These are phyloP conservation scores for Cordyceps fumosorosea DNA, from an alignment of 2,329 filamentous ascomycete species.

Conservation along the genomic window DNA sequence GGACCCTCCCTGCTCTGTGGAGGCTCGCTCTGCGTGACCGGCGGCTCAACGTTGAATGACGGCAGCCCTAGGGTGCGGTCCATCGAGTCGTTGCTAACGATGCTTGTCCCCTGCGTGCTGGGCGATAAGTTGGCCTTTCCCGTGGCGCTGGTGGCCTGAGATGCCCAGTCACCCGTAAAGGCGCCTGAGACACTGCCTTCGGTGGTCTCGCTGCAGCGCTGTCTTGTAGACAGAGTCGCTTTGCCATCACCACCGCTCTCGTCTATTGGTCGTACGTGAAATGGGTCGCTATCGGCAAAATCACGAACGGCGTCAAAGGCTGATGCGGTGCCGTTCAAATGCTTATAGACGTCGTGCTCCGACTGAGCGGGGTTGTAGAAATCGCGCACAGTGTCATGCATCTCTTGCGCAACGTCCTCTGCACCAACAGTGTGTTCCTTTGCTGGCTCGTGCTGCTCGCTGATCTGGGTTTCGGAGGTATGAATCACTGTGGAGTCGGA, in stretches of 20 bases:
- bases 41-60: constrained; percentile 30
- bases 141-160: constrained; percentile 56
- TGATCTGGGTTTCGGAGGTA: background rate
- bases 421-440: background rate
- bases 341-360: constrained; percentile 28
- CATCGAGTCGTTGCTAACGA: constrained; percentile 53
- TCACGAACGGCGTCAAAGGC: constrained; percentile 41
- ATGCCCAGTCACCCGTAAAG: constrained; percentile 53
- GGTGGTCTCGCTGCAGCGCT: constrained; percentile 55
- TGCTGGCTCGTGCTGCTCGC: background rate
- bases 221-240: constrained; percentile 38
- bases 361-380: constrained; percentile 18
- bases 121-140: constrained; percentile 59
- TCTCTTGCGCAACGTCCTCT: background rate
- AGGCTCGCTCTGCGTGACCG: background rate
- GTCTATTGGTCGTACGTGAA: constrained; percentile 29
- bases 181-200: constrained; percentile 51
- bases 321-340: constrained; percentile 32
- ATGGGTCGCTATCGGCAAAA: constrained; percentile 44
- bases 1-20: constrained; percentile 27
- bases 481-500: constrained; percentile 8
- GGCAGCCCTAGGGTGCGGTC: constrained; percentile 43
- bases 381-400: background rate
- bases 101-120: constrained; percentile 59
- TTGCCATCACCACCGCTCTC: constrained; percentile 30